These are phyloP conservation scores for Agaricus subrufescens DNA, from an alignment of 768 basidiomycete genomes.

Conservation along the genomic window DNA sequence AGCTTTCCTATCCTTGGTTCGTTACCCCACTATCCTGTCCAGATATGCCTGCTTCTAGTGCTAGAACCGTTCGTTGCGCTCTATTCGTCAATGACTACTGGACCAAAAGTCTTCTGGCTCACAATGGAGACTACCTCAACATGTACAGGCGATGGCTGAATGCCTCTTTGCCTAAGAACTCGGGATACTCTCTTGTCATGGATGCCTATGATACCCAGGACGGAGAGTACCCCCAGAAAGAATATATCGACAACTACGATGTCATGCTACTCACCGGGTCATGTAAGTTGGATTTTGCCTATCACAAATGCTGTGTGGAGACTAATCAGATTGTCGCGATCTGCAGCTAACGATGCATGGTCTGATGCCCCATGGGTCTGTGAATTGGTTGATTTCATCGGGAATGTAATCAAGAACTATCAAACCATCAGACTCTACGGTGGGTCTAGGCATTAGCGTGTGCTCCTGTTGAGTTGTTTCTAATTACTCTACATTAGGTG, in stretches of 20 bases:
- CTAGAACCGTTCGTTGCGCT: slow-evolving; percentile 20
- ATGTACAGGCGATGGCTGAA: slow-evolving; percentile 48
- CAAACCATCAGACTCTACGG: slow-evolving; percentile 39
- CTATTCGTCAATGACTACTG: slow-evolving; percentile 65
- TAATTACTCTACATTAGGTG: slow-evolving; percentile 38
- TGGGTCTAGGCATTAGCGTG: slow-evolving; percentile 18
- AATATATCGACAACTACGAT: slow-evolving; percentile 49
- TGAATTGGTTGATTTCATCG: slow-evolving; percentile 54
- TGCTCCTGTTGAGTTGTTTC: neutral
- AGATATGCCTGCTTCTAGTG: neutral
- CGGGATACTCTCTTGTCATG: slow-evolving; percentile 45
- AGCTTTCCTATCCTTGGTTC: no score
- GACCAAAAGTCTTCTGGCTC: slow-evolving; percentile 33
- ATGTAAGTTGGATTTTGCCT: slow-evolving; percentile 33
- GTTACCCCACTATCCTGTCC: neutral
- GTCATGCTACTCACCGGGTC: slow-evolving; percentile 81
- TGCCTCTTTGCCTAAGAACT: slow-evolving; percentile 17
- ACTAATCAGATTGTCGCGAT: neutral
- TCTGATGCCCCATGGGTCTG: slow-evolving; percentile 74
- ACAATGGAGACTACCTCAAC: slow-evolving; percentile 37
- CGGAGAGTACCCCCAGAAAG: slow-evolving; percentile 55
- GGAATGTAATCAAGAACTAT: no score
- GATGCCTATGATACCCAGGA: slow-evolving; percentile 57
- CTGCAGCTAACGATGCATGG: slow-evolving; percentile 68
- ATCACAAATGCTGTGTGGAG: neutral